Base-by-base conservation (phyloP, 441 rosid genomes). In the Sinapis alba region DNA sequence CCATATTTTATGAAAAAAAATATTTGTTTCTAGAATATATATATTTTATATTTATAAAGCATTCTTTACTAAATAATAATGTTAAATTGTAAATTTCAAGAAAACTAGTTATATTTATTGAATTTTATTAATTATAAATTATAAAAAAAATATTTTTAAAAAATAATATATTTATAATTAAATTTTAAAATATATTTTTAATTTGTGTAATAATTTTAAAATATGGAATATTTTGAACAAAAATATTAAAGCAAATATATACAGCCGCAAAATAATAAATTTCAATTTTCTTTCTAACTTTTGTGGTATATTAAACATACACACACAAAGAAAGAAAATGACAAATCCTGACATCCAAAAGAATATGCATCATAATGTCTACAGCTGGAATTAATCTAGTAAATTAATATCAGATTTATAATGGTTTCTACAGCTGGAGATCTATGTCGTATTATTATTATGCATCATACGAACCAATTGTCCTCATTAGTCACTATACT, bases 331-430 rank as follows among this genome's bases (percentile, higher is more conserved):
- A 32, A 65, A 83, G 80, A 85, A 88, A 87, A 84, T 56, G 83
- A 89, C 90, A 83, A 88, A 79, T 81, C 82, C 82, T 80, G 77
- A 57, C 81, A 87, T 84, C 92, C 89, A 43, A 43, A 43, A 43
- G 51, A 43, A 43, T n/a, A 43, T 43, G 51, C 51, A 43, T n/a
- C 7, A 5, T 43, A 43, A 43, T 43, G 51, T 43, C 18, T n/a
- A n/a, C 51, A 43, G 51, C 51, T 43, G 51, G 18, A 54, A 9
- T 54, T 5, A 54, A 20, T 20, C 15, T 15, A 54, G 27, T 54
- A 69, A 12, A 76, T 1, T 54, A 50, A 26, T 54, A 53, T 19
- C 34, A 21, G 26, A 5, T 36, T 68, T 50, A 20, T n/a, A 43
- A 13, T 43, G 15, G 18, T 43, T 18, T 43, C 51, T 43, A 43